Conservation (phyloP, 139 green algal species). For the Ettlia oleoabundans region DNA sequence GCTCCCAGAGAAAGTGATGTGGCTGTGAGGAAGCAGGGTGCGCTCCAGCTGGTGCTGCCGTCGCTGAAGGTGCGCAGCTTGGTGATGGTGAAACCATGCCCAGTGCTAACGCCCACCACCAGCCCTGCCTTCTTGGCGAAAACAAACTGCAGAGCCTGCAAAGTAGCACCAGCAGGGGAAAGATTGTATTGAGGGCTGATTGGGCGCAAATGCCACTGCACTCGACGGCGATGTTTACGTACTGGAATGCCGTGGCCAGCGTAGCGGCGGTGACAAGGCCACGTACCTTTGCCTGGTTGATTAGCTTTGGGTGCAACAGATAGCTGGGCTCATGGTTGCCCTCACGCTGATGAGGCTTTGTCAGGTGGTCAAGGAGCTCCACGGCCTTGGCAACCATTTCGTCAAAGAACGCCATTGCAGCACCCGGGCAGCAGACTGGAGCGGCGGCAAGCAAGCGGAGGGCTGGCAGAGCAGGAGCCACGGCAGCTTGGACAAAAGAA, state of each 20-base stretch:
- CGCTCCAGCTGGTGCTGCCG: background rate
- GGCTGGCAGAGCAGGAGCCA: too few species aligned
- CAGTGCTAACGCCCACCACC: background rate
- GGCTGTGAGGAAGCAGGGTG: slow-evolving; percentile 2
- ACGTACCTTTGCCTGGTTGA: background rate
- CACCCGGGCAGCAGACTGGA: too few species aligned
- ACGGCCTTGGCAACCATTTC: too few species aligned
- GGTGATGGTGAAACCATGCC: background rate
- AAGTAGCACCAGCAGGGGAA: background rate
- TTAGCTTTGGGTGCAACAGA: background rate
- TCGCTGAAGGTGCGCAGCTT: background rate
- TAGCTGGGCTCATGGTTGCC: background rate
- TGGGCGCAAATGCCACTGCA: too few species aligned
- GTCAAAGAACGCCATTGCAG: too few species aligned
- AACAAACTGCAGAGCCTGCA: background rate
- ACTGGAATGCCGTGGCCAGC: background rate
- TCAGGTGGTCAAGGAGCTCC: background rate
- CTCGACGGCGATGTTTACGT: background rate
- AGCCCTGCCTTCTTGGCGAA: background rate
- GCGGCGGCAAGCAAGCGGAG: background rate
- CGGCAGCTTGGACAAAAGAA: too few species aligned
- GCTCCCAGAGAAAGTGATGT: background rate
- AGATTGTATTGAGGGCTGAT: too few species aligned
- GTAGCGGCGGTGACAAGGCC: background rate
- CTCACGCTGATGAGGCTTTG: background rate